Percentiles rank a stretch among this genome's conserved stretches.
Conservation (phyloP, 257 asterid genomes). For the Solanum ossicruentum region DNA sequence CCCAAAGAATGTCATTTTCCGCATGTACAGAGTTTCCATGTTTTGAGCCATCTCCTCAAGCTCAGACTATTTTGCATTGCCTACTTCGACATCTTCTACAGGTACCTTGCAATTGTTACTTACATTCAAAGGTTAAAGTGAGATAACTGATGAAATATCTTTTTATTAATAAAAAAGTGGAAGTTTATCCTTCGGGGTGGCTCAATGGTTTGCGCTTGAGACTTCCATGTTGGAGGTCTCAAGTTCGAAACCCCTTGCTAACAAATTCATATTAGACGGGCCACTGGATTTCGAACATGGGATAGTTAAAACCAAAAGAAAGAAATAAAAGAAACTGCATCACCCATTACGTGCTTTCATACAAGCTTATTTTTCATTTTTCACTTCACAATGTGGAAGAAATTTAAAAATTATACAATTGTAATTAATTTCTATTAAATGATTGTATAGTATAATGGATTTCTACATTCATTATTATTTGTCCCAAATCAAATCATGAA, state of each 20-base stretch:
- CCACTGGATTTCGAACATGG: not conserved
- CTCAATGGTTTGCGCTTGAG: too few relatives aligned
- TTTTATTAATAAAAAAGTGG: not conserved
- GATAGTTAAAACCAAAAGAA: not conserved
- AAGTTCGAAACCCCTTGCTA: too few relatives aligned
- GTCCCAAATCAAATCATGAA: not conserved
- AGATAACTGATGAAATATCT: not conserved
- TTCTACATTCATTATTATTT: not conserved
- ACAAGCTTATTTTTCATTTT: not conserved
- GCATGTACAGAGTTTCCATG: slow-evolving; percentile 98
- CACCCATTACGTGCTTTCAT: not conserved
- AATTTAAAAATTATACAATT: not conserved
- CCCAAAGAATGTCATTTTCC: slow-evolving; percentile 97
- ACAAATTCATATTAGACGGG: too few relatives aligned
- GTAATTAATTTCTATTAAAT: not conserved
- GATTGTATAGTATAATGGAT: not conserved
- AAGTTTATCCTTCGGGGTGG: not conserved
- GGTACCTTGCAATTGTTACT: slow-evolving; percentile 25
- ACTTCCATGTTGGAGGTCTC: too few relatives aligned
- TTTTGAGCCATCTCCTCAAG: slow-evolving; percentile 98
- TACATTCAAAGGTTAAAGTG: not conserved
- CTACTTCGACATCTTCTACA: slow-evolving; percentile 98
- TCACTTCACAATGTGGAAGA: not conserved
- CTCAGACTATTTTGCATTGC: slow-evolving; percentile 96
- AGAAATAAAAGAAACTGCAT: not conserved